Evolutionary conservation across 1,284 basidiomycete genomes (phyloP).

Genomic region (Paramarasmius palmivorus): DNA sequence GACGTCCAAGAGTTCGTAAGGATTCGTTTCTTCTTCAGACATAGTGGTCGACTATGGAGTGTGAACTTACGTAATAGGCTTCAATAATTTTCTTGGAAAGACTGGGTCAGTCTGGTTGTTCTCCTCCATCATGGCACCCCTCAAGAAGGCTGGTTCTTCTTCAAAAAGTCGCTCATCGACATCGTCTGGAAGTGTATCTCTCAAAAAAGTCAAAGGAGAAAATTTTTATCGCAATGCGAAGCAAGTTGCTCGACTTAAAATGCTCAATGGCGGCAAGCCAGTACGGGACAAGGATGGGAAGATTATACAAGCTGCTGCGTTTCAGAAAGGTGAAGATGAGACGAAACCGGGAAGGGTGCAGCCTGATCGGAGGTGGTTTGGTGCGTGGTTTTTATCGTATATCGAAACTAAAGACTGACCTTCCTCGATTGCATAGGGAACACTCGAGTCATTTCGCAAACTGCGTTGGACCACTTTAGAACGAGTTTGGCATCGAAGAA

Average conservation of each 20-base stretch:
- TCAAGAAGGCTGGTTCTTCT: slow-evolving; percentile 40
- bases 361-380: slow-evolving; percentile 94
- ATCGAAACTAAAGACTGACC: background rate
- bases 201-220: slow-evolving; percentile 84
- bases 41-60: too few relatives aligned
- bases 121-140: slow-evolving; percentile 52
- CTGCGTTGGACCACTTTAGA: slow-evolving; percentile 91
- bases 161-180: slow-evolving; percentile 58
- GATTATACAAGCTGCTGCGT: slow-evolving; percentile 88
- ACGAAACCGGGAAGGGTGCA: slow-evolving; percentile 86
- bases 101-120: background rate
- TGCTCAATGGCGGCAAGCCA: slow-evolving; percentile 90
- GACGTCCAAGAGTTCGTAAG: slow-evolving; percentile 78
- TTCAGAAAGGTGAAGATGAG: slow-evolving; percentile 90
- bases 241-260: slow-evolving; percentile 78
- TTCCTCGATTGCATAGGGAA: slow-evolving; percentile 62
- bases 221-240: slow-evolving; percentile 96
- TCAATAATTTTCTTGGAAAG: background rate
- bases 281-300: slow-evolving; percentile 88
- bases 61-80: too few relatives aligned
- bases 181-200: slow-evolving; percentile 43
- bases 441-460: slow-evolving; percentile 97
- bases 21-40: slow-evolving; percentile 57
- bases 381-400: slow-evolving; percentile 47
- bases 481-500: slow-evolving; percentile 82